These are phyloP conservation scores for Geoglossum cookeanum DNA, from an alignment of 2,329 filamentous ascomycete species.

Conservation along the genomic window DNA sequence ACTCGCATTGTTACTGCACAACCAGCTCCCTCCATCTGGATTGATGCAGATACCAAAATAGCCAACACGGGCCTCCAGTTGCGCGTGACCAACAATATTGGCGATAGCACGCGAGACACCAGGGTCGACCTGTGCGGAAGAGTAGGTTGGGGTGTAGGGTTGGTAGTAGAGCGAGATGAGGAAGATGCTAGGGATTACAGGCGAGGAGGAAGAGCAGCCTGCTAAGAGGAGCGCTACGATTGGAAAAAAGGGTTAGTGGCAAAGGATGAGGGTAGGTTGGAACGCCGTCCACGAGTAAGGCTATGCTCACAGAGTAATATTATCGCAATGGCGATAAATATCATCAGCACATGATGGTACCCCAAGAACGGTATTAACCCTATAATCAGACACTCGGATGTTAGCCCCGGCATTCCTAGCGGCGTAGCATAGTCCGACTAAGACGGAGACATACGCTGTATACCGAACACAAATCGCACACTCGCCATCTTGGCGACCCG, in stretches of 20 bases:
- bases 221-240: conserved; percentile 66
- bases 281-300: background rate
- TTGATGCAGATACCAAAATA: conserved; percentile 98
- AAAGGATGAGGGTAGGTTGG: background rate
- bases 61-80: conserved; percentile 77
- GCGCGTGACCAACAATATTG: conserved; percentile 73
- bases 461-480: conserved; percentile 4
- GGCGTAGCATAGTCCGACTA: background rate
- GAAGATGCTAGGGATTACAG: conserved; percentile 88
- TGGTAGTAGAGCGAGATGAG: conserved; percentile 96
- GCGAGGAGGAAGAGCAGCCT: conserved; percentile 91
- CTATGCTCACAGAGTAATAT: conserved; percentile 74
- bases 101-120: conserved; percentile 68
- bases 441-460: conserved; percentile 2
- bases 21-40: conserved; percentile 72
- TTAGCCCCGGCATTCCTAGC: background rate
- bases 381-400: conserved; percentile 13
- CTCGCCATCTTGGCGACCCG: conserved; percentile 2
- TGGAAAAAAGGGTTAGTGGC: background rate
- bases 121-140: conserved; percentile 78
- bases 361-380: conserved; percentile 50
- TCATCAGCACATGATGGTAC: conserved; percentile 85
- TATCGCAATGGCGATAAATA: conserved; percentile 81
- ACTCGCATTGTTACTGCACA: conserved; percentile 95
- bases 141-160: conserved; percentile 61